Base-by-base conservation (phyloP, 2,329 filamentous ascomycete genomes). In the Coniochaeta sp. region DNA sequence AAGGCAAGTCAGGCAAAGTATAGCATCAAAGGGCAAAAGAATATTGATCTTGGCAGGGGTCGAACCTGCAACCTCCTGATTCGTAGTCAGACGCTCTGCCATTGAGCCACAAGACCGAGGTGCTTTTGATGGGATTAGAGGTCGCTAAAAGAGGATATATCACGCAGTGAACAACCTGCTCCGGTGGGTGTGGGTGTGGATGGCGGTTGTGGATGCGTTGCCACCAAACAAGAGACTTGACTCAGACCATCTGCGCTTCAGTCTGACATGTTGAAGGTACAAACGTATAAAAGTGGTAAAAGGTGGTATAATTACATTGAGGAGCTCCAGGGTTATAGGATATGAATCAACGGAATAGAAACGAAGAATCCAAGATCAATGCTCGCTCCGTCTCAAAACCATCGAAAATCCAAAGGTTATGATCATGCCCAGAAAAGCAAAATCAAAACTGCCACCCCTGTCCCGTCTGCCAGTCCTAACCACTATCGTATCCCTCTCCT, bases 51-150 rank as follows among this genome's bases (percentile, higher is more conserved):
- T 42, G 38, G 50, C 54, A 56, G 54, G 54, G 54, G 49, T 56
- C 54, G 54, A 56, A 56, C 54, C 54, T 56, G 54, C 50, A 54
- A 56, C 53, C 54, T 56, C 54, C 54, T 56, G 54, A 56, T 56
- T 70, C 66, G 68, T 70, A 70, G 68, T 71, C 67, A 71, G 66
- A 70, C 67, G 67, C 67, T 67, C 69, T 71, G 67, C 62, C 67
- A 70, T 67, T 67, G 64, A 64, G 63, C 65, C 65, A 70, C 38
- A 42, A 42, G 38, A 42, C 38, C 38, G 38, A 42, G 20, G 38
- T 42, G 22, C 22, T 42, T 18, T 24, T n/a, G n/a, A n/a, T n/a
- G 10, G n/a, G 10, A 22, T 14, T 13, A 22, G 4, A 2, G 20
- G 18, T 3, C 22, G 3, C 20, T 42, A 42, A 12, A 14, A 14